Evolutionary conservation across 2,329 filamentous ascomycete genomes (phyloP), one percentile per base, ranked within the genome.

Genomic region (Aspergillus awamori): DNA sequence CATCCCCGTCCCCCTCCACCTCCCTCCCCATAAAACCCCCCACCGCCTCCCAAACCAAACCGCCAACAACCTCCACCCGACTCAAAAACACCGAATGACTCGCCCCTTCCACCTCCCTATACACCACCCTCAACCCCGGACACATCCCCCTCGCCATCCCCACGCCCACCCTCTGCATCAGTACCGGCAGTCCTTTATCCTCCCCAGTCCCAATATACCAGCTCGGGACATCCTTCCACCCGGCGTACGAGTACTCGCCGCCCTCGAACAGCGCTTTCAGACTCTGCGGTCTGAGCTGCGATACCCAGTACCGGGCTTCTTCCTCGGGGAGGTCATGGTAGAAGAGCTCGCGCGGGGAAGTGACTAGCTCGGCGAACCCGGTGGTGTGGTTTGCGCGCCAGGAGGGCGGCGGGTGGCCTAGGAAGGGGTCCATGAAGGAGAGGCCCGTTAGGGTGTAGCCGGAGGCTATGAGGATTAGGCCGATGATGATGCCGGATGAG

Each of bases 1-100:
- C 2, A 8, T 30, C 28, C 28, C 28, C 28, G 4, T 10, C 28
- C 28, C 28, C 28, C 10, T 10, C 28, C 2, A 13, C 10, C 10
- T 2, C 13, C 30, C 11, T 10, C 26, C 13, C 63, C 20, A 61
- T 65, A 65, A 78, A 74, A 17, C 71, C 69, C 30, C 49, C 63
- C 13, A 76, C 68, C 58, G 79, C 79, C 55, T 79, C 73, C 10
- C 72, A 1, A 13, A 84, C 65, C 49, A 82, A 69, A 2, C 63
- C 64, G 1, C 69, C 77, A 1, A 78, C 79, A 59, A 78, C 77
- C 2, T 74, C 68, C 0, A 81, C 79, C 63, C 68, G 71, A 67
- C 82, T 84, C 66, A 85, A 60, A 69, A 84, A 81, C 0, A 81
- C 80, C 10, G 80, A 83, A 70, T 84, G 82, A 20, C 81, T 78